phyloP scores from a whole-genome alignment of 1,284 basidiomycete genomes.

The Porogramme epimiltina region DNA sequence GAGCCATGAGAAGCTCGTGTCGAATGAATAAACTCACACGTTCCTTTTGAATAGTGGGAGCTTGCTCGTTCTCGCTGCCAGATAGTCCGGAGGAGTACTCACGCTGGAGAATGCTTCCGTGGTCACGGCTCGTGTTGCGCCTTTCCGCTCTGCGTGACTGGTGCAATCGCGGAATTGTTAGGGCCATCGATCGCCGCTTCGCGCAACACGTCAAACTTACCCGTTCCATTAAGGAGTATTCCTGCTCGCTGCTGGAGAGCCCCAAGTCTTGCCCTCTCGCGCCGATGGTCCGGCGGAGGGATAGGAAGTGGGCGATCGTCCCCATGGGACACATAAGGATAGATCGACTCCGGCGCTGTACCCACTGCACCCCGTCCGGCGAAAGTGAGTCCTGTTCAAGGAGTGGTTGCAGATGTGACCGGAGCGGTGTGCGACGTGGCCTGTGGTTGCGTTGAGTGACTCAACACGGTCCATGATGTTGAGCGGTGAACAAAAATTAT shows the following conservation, averaged over 20 bases:
- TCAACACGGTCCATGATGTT: too few relatives aligned
- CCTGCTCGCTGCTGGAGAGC: slow-evolving; percentile 35
- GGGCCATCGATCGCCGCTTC: slow-evolving; percentile 1
- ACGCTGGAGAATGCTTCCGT: slow-evolving; percentile 21
- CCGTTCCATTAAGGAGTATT: slow-evolving; percentile 29
- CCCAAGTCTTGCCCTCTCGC: slow-evolving; percentile 33
- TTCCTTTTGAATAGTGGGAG: slow-evolving; percentile 22
- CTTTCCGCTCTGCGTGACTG: slow-evolving; percentile 21
- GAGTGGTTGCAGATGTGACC: not conserved
- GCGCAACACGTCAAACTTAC: slow-evolving; percentile 15
- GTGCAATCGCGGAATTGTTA: slow-evolving; percentile 1
- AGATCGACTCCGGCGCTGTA: slow-evolving; percentile 5
- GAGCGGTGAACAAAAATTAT: too few relatives aligned
- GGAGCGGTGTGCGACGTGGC: not conserved
- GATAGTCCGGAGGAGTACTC: slow-evolving; percentile 32
- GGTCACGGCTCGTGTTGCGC: slow-evolving; percentile 23
- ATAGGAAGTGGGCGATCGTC: slow-evolving; percentile 23
- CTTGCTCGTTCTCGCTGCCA: slow-evolving; percentile 34
- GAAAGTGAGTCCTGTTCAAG: slow-evolving; percentile 14
- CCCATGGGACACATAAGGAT: slow-evolving; percentile 19
- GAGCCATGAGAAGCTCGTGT: not conserved
- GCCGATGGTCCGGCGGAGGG: slow-evolving; percentile 25
- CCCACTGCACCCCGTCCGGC: slow-evolving; percentile 9
- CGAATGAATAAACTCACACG: slow-evolving; percentile 24
- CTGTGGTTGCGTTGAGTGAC: slow-evolving; percentile 7